Evolutionary conservation across 2,329 filamentous ascomycete species (phyloP).

Genomic region (Trichoderma brevicompactum): DNA sequence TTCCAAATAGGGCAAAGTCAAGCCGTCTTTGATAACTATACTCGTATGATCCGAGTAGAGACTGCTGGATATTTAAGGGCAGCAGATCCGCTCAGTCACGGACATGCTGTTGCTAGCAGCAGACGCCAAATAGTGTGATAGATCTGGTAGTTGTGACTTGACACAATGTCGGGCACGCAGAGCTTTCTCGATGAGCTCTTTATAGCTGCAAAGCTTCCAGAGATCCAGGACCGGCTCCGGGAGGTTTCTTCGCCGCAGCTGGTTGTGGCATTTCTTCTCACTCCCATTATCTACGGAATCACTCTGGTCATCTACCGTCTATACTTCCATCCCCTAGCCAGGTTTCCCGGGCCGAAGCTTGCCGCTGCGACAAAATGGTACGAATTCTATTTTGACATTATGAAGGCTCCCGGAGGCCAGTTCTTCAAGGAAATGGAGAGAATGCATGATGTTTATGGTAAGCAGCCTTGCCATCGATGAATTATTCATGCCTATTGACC

Average conservation of each 20-base stretch:
- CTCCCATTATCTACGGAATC: neutral
- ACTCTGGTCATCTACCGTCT: constrained; percentile 30
- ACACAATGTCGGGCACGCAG: neutral
- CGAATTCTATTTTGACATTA: constrained; percentile 42
- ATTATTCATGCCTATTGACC: neutral
- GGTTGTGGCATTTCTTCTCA: neutral
- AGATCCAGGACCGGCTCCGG: neutral
- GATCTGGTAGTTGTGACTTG: neutral
- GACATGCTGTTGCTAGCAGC: neutral
- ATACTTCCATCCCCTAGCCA: constrained; percentile 36
- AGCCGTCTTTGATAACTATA: neutral
- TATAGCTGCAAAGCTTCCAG: neutral
- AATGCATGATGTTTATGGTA: constrained; percentile 45
- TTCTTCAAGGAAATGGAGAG: constrained; percentile 39
- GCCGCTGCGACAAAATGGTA: constrained; percentile 40
- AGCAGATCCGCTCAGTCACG: neutral
- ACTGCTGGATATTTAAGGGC: neutral
- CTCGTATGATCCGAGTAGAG: neutral
- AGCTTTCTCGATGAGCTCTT: neutral
- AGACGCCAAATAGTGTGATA: neutral
- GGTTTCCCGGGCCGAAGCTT: constrained; percentile 42
- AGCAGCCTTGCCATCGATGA: neutral
- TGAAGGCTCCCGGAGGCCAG: constrained; percentile 34
- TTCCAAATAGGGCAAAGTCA: neutral
- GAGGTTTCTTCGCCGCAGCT: neutral